phyloP scores from a whole-genome alignment of 352 stramenopile genomes.

The Globisporangium paddicum region DNA sequence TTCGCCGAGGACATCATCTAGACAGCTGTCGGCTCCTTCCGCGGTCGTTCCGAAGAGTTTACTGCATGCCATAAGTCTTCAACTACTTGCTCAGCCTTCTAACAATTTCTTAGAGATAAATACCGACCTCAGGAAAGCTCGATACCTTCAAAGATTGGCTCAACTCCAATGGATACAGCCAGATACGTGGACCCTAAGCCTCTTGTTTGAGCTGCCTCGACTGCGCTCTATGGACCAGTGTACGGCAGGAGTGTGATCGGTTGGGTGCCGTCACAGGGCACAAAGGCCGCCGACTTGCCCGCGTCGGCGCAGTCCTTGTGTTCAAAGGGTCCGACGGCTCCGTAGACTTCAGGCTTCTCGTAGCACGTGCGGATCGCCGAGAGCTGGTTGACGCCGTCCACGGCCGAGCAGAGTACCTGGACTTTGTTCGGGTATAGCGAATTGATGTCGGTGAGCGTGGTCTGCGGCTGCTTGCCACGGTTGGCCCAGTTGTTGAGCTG shows the following conservation, averaged over 20 bases:
- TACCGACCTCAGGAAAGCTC: too few species aligned
- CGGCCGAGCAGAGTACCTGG: constrained; percentile 60
- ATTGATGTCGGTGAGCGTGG: constrained; percentile 33
- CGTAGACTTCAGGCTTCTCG: constrained; percentile 23
- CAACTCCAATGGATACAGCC: too few species aligned
- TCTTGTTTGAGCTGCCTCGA: not conserved
- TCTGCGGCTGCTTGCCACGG: constrained; percentile 14
- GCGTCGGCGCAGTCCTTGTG: constrained; percentile 8
- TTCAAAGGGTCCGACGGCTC: constrained; percentile 1
- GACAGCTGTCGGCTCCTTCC: not conserved
- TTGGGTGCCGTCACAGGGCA: constrained; percentile 1
- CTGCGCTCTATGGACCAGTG: not conserved
- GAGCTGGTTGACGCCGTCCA: constrained; percentile 51
- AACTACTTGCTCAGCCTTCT: not conserved
- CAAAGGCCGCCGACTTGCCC: not conserved
- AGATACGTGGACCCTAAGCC: not conserved
- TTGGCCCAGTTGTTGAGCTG: constrained; percentile 57
- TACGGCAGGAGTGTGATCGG: constrained; percentile 13
- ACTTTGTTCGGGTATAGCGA: constrained; percentile 61
- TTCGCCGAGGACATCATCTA: constrained; percentile 57
- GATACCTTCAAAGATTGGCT: too few species aligned
- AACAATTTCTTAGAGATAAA: not conserved
- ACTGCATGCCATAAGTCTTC: not conserved
- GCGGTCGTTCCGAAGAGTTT: not conserved
- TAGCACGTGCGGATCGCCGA: constrained; percentile 69